Evolutionary conservation across 805 yeast genomes (phyloP).

Genomic region (Saturnispora bothae): DNA sequence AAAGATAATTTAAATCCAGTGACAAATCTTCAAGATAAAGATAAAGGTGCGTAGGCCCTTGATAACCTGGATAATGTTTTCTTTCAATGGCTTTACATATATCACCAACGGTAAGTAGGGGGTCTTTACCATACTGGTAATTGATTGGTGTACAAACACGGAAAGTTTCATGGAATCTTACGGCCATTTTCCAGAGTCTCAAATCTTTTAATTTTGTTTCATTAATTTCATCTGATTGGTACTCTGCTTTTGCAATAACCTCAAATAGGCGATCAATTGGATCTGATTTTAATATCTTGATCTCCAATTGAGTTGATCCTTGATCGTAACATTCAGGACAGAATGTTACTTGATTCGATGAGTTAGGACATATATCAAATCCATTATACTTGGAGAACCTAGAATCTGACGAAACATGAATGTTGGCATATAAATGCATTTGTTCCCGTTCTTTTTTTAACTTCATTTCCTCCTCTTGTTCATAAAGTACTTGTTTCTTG

Average conservation of each 20-base stretch:
- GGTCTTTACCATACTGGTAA: conserved; percentile 17
- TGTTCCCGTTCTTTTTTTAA: conserved; percentile 59
- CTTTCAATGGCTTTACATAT: conserved; percentile 33
- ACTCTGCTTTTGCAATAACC: conserved; percentile 36
- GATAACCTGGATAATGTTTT: conserved; percentile 27
- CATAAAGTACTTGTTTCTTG: conserved; percentile 52
- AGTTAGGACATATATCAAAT: conserved; percentile 67
- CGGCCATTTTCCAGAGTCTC: conserved; percentile 54
- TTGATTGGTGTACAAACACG: conserved; percentile 44
- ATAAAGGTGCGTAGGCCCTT: conserved; percentile 35
- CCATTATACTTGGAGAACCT: conserved; percentile 57
- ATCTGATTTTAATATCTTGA: conserved; percentile 48
- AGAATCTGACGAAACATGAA: conserved; percentile 44
- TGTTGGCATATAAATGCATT: conserved; percentile 49
- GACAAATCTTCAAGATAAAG: conserved; percentile 57
- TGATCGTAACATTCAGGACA: conserved; percentile 40
- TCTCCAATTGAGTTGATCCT: conserved; percentile 35
- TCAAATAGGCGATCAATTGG: conserved; percentile 41
- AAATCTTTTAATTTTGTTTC: conserved; percentile 22
- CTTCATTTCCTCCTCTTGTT: conserved; percentile 44
- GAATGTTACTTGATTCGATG: conserved; percentile 31
- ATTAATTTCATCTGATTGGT: conserved; percentile 22
- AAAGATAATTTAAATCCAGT: conserved; percentile 29
- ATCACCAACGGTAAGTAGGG: conserved; percentile 36
- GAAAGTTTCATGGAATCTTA: conserved; percentile 60